Evolutionary conservation across 2,329 filamentous ascomycete species (phyloP), one percentile per base, ranked within the genome.

Genomic region (Fusarium sp.): DNA sequence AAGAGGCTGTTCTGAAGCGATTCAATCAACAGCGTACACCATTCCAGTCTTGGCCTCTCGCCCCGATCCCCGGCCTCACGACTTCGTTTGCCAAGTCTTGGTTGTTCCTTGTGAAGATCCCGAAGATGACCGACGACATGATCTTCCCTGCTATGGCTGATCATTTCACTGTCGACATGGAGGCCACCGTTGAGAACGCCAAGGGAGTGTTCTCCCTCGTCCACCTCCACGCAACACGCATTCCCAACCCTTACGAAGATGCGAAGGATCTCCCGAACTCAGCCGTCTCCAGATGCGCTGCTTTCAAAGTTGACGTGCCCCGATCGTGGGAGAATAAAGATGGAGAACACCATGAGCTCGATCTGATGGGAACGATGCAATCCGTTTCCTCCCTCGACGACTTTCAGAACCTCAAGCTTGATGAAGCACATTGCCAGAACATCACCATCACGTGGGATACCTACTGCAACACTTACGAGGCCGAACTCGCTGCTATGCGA

Each of bases 321-420:
- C 76, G 81, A 2, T 79, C 81, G 0, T 81, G 78, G 75, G 70
- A 78, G 24, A 75, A 72, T 1, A 65, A 76, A 0, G 70, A 79
- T 1, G 81, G 80, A 0, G 59, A 64, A 0, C 69, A 78, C 3
- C 14, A 79, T 2, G 76, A 82, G 11, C 22, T 82, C 79, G 59
- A 93, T 85, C 81, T 93, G 86, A 83, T 93, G 91, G 65, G 89
- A 82, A 86, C 91, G 87, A 83, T 93, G 90, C 85, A 92, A 87
- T 80, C 91, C 88, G 79, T 89, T 87, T 18, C 88, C 86, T 0
- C 67, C 5, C 73, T 81, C 0, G 68, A 76, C 2, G 73, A 80
- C 8, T 60, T 77, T 6, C 7, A 39, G 3, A 68, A 41, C 6
- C 61, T 81, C 1, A 54, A n/a, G 1, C 8, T 81, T 1, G 70